A percentile compares a stretch with the other conserved stretches of the same genome.
phyloP scores from a whole-genome alignment of 306 rosid species.

The Lithocarpus polystachyus region DNA sequence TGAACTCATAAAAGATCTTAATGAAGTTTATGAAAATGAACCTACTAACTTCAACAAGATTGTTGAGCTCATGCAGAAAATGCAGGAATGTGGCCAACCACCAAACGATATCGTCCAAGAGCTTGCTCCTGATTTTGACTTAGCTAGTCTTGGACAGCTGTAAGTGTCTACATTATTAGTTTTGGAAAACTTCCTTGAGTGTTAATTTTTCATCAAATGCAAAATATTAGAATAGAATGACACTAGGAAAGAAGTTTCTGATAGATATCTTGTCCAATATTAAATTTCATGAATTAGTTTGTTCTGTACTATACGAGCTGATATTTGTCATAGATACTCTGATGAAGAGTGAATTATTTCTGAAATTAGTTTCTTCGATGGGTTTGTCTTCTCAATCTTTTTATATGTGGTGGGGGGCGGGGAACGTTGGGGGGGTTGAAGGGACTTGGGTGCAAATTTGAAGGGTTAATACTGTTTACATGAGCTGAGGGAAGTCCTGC shows the following conservation, averaged over 20 bases:
- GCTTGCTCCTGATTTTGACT: constrained; percentile 85
- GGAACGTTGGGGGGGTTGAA: too few relatives aligned
- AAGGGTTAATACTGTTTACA: background rate
- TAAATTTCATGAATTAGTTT: background rate
- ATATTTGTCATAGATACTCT: background rate
- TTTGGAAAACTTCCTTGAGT: background rate
- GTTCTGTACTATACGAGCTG: background rate
- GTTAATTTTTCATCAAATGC: background rate
- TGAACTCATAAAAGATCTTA: constrained; percentile 63
- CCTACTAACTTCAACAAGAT: constrained; percentile 69
- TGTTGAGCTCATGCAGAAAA: constrained; percentile 94
- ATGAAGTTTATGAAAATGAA: constrained; percentile 73
- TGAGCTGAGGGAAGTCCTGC: background rate
- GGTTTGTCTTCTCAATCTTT: background rate
- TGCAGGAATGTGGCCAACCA: constrained; percentile 99
- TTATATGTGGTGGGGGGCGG: too few relatives aligned
- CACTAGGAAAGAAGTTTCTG: background rate
- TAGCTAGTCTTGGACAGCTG: constrained; percentile 78
- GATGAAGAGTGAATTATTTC: background rate
- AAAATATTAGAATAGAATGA: background rate
- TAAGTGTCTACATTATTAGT: constrained; percentile 37
- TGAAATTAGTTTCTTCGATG: background rate
- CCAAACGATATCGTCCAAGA: constrained; percentile 82
- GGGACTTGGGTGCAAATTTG: background rate
- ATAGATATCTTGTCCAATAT: background rate